Conservation (phyloP, 345 rosid species). For the Populus nigra region DNA sequence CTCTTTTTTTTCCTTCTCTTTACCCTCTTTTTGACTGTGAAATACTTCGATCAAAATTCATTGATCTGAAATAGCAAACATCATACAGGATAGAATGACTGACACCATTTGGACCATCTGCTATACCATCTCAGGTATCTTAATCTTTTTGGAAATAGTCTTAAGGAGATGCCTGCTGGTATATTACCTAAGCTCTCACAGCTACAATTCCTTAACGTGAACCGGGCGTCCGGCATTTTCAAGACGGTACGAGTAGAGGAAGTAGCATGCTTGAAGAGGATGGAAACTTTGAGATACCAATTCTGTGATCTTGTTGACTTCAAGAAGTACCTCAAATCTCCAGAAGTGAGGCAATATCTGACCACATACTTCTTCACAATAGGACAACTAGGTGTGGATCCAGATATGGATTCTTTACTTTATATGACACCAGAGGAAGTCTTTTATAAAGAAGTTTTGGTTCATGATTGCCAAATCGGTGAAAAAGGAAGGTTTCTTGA, state of each 20-base stretch:
- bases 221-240: background rate
- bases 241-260: slow-evolving; percentile 1
- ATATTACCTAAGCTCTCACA: slow-evolving; percentile 12
- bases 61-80: background rate
- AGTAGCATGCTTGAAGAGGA: slow-evolving; percentile 4
- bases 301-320: background rate
- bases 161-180: slow-evolving; percentile 6
- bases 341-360: background rate
- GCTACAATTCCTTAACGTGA: slow-evolving; percentile 4
- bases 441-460: background rate
- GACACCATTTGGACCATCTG: background rate
- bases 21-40: background rate
- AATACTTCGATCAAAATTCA: background rate
- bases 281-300: slow-evolving; percentile 4
- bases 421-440: background rate
- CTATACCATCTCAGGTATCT: background rate
- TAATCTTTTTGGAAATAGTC: background rate
- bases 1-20: no score
- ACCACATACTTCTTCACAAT: accelerated
- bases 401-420: background rate
- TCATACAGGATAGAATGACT: background rate
- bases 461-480: background rate
- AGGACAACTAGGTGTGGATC: background rate
- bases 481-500: background rate
- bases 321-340: background rate